These are phyloP conservation scores for Mycena olivaceomarginata DNA, from an alignment of 768 basidiomycete species.

Conservation along the genomic window DNA sequence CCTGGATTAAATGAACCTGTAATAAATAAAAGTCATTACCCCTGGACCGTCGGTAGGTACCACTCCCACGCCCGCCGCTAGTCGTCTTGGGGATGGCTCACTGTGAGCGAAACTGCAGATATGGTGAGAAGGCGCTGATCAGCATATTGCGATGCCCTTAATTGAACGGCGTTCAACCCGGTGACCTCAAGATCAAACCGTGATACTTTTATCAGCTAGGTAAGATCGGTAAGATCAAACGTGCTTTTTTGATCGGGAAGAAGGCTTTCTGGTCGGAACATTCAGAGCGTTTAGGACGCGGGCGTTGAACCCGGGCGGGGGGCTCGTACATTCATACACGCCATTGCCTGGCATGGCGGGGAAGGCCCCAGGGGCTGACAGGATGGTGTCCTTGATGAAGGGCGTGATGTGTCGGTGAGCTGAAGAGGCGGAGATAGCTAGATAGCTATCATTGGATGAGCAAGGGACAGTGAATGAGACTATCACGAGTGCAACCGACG, in stretches of 20 bases:
- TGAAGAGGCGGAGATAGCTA: slow-evolving; percentile 25
- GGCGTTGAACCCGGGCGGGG: background rate
- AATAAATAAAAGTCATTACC: background rate
- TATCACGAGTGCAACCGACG: slow-evolving; percentile 17
- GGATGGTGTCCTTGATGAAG: slow-evolving; percentile 27
- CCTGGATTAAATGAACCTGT: background rate
- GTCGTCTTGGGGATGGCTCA: slow-evolving; percentile 13
- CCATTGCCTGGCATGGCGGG: background rate
- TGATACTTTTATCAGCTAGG: background rate
- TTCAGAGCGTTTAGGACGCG: background rate
- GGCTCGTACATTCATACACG: background rate
- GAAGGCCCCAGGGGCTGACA: background rate
- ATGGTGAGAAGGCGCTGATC: slow-evolving; percentile 28
- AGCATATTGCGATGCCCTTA: background rate
- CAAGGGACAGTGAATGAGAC: background rate
- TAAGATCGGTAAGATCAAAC: slow-evolving; percentile 19
- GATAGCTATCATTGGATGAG: slow-evolving; percentile 22
- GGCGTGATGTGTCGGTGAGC: slow-evolving; percentile 4
- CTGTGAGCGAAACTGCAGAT: background rate
- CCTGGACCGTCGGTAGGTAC: background rate
- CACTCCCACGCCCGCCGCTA: background rate
- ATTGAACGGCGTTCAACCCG: slow-evolving; percentile 29
- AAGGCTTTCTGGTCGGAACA: background rate
- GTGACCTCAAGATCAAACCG: slow-evolving; percentile 2
- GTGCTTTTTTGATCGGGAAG: slow-evolving; percentile 17